These are phyloP conservation scores for Ceratocystis variospora DNA, from an alignment of 2,329 filamentous ascomycete genomes.

Conservation along the genomic window DNA sequence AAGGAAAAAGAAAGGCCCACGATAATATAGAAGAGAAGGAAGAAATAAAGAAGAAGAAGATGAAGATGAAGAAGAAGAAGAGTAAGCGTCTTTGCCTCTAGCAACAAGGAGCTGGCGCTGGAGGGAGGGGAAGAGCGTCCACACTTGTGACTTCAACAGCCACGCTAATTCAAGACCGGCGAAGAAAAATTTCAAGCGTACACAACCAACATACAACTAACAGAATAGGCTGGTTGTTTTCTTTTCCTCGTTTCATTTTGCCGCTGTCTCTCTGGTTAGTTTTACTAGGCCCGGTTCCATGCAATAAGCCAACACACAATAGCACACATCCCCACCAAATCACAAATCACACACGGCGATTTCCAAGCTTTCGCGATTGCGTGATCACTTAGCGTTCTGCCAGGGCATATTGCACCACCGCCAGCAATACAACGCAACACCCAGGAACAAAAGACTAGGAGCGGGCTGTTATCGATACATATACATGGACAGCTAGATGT, in stretches of 20 bases:
- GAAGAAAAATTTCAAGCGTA: conserved; percentile 1
- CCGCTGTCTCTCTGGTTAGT: background rate
- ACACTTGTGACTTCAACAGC: background rate
- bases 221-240: background rate
- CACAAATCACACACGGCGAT: background rate
- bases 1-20: conserved; percentile 8
- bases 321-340: background rate
- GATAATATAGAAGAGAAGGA: conserved; percentile 11
- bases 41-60: conserved; percentile 11
- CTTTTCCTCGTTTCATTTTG: background rate
- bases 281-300: background rate
- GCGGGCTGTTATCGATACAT: background rate
- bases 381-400: conserved; percentile 20
- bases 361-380: conserved; percentile 18
- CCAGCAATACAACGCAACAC: conserved; percentile 12
- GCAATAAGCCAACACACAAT: background rate
- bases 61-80: conserved; percentile 12
- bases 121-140: background rate
- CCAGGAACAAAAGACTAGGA: background rate
- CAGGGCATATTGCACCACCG: conserved; percentile 19
- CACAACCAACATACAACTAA: background rate
- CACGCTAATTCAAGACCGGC: conserved; percentile 5
- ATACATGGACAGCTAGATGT: background rate
- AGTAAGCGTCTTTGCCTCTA: conserved; percentile 12
- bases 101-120: background rate